Conservation (phyloP, 2,329 filamentous ascomycete genomes). For the Zasmidium citrigriseum region DNA sequence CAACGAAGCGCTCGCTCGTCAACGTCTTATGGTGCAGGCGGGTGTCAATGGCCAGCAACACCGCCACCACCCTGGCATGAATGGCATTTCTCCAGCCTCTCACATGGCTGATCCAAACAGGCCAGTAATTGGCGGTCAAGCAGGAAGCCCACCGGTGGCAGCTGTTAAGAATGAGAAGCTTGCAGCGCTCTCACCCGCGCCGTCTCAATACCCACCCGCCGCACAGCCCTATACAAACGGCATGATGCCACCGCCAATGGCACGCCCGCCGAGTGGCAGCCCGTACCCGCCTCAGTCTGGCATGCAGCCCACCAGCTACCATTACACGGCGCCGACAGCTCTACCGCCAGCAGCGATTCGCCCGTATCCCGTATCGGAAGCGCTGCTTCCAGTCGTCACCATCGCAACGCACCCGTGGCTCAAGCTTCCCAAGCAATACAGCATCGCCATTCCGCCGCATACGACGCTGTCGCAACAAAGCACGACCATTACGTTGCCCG, state of each 20-base stretch:
- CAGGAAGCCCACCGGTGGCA: slow-evolving; percentile 28
- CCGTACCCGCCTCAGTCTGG: slow-evolving; percentile 24
- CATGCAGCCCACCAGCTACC: slow-evolving; percentile 29
- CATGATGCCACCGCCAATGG: slow-evolving; percentile 34
- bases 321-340: slow-evolving; percentile 36
- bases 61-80: slow-evolving; percentile 26
- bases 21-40: slow-evolving; percentile 53
- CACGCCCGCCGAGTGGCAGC: slow-evolving; percentile 31
- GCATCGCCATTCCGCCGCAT: slow-evolving; percentile 66
- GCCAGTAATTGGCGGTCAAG: slow-evolving; percentile 42
- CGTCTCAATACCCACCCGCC: slow-evolving; percentile 32
- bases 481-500: slow-evolving; percentile 68
- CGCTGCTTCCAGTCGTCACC: slow-evolving; percentile 67
- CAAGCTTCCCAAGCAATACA: slow-evolving; percentile 59
- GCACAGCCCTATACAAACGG: slow-evolving; percentile 26
- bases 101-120: slow-evolving; percentile 34
- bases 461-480: slow-evolving; percentile 69
- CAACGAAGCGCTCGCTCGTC: slow-evolving; percentile 54
- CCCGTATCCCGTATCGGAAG: slow-evolving; percentile 51
- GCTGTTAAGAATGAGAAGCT: slow-evolving; percentile 44
- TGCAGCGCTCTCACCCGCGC: slow-evolving; percentile 45
- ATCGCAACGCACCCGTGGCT: slow-evolving; percentile 69
- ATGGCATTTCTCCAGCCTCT: slow-evolving; percentile 35
- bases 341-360: slow-evolving; percentile 36
- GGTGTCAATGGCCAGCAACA: slow-evolving; percentile 46